Percentiles rank a stretch among this genome's conserved stretches.
Evolutionary conservation across 2,329 filamentous ascomycete species (phyloP).

Genomic region (Knoxdaviesia capensis): DNA sequence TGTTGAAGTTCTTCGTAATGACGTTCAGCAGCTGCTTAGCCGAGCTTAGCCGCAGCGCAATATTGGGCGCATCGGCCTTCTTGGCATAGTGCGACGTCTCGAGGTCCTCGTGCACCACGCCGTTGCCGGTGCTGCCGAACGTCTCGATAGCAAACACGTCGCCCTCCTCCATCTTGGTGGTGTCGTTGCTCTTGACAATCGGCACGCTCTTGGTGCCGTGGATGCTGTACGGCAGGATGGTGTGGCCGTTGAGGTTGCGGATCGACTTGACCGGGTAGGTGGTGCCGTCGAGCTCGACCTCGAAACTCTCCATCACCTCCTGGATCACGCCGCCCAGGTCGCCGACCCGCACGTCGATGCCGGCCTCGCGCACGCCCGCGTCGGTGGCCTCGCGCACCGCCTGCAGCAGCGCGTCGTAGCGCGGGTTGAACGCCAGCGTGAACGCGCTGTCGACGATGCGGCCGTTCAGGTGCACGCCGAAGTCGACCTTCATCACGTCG

Average conservation of each 20-base stretch:
- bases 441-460: slow-evolving; percentile 68
- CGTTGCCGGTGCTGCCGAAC: slow-evolving; percentile 62
- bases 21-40: slow-evolving; percentile 62
- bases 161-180: slow-evolving; percentile 72
- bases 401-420: slow-evolving; percentile 53
- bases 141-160: slow-evolving; percentile 71
- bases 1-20: slow-evolving; percentile 83
- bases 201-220: slow-evolving; percentile 66
- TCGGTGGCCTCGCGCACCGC: slow-evolving; percentile 62
- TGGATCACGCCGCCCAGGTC: slow-evolving; percentile 54
- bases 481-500: slow-evolving; percentile 70
- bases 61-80: slow-evolving; percentile 39
- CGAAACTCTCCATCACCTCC: slow-evolving; percentile 61
- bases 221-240: slow-evolving; percentile 56
- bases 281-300: slow-evolving; percentile 47
- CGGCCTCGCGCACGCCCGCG: slow-evolving; percentile 66
- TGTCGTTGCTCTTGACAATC: slow-evolving; percentile 56
- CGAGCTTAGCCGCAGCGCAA: slow-evolving; percentile 42
- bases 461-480: slow-evolving; percentile 64
- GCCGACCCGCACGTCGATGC: slow-evolving; percentile 58
- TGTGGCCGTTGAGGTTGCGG: slow-evolving; percentile 55
- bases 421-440: slow-evolving; percentile 55
- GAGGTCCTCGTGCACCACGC: slow-evolving; percentile 55
- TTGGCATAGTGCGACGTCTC: slow-evolving; percentile 70
- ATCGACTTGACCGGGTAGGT: slow-evolving; percentile 52